These are phyloP conservation scores for Mycena floridula DNA, from an alignment of 768 basidiomycete genomes.

Conservation along the genomic window DNA sequence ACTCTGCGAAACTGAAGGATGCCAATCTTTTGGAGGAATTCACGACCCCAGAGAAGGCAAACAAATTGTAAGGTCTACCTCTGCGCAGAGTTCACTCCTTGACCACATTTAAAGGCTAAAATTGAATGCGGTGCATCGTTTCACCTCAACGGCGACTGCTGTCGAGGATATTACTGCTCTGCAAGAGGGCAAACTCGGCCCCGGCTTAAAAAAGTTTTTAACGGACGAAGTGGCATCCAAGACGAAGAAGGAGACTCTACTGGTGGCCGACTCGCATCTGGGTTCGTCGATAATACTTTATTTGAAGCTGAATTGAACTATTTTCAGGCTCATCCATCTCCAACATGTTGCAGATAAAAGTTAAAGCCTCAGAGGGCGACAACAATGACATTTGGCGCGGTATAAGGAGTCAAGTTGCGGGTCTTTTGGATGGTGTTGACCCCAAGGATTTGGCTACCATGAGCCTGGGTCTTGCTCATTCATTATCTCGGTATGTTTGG, in stretches of 20 bases:
- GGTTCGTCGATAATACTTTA: slow-evolving; percentile 44
- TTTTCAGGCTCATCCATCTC: slow-evolving; percentile 72
- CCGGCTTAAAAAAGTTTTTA: slow-evolving; percentile 90
- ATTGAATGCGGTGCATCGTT: slow-evolving; percentile 92
- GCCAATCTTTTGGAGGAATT: slow-evolving; percentile 91
- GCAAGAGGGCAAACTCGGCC: slow-evolving; percentile 89
- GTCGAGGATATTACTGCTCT: slow-evolving; percentile 95
- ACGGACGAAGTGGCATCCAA: slow-evolving; percentile 82
- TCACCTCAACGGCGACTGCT: slow-evolving; percentile 92
- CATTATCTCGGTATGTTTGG: slow-evolving; percentile 73
- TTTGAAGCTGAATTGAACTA: neutral
- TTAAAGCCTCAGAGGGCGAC: slow-evolving; percentile 52
- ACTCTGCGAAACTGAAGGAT: slow-evolving; percentile 80
- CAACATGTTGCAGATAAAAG: slow-evolving; percentile 92
- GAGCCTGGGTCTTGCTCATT: slow-evolving; percentile 96
- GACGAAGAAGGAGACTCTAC: slow-evolving; percentile 81
- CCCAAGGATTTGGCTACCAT: slow-evolving; percentile 95
- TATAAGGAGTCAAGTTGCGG: slow-evolving; percentile 82
- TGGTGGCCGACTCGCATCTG: slow-evolving; percentile 87
- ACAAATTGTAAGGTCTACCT: slow-evolving; percentile 69
- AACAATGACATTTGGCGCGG: slow-evolving; percentile 89
- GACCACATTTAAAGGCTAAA: slow-evolving; percentile 59
- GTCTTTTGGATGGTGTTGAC: slow-evolving; percentile 85
- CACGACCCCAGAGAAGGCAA: slow-evolving; percentile 86
- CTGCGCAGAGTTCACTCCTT: neutral